Evolutionary conservation across 2,329 filamentous ascomycete genomes (phyloP), one percentile per base, ranked within the genome.

Genomic region (Claviceps maximensis): DNA sequence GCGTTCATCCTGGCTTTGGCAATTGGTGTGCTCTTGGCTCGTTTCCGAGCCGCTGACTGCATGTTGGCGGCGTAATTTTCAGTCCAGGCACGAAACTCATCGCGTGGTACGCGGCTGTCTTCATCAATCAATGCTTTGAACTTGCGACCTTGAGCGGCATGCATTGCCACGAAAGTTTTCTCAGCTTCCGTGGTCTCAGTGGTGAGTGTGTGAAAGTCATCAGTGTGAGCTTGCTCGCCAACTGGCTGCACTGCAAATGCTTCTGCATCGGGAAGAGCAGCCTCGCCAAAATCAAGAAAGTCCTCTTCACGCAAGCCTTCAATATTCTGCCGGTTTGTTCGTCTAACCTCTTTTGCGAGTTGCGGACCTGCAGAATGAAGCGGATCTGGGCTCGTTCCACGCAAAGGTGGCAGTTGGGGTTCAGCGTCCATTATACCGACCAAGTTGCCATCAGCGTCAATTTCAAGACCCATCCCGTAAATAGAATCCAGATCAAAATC

Each of bases 1-100:
- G 69, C 69, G 44, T 66, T 68, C 52, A 64, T 68, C 54, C 63
- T 72, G n/a, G 74, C 69, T 57, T 72, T 69, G 3, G 63, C 58
- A 12, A 54, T 47, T 0, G 66, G 66, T 36, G 62, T 60, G 8
- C 53, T 54, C 33, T 59, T 57, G 3, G 45, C 60, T 52, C 53
- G 55, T 51, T 66, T 67, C 52, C 56, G 62, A 41, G 56, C 58
- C n/a, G 56, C 58, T 19, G 58, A 63, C 29, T 66, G 59, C 79
- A 87, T 89, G 57, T 82, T 84, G 12, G 64, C 56, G 8, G 71
- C 55, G 53, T 79, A 79, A 42, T 73, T 60, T 1, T 57, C 53
- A 50, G 65, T 61, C 75, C 74, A 78, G 5, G 56, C 52, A 52
- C 65, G 68, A 48, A 75, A 61, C 50, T 69, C 65, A 13, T 57